Percentiles rank a stretch among this genome's conserved stretches.
These are phyloP conservation scores for Aspergillus versicolor DNA, from an alignment of 2,329 filamentous ascomycete genomes.

Conservation along the genomic window DNA sequence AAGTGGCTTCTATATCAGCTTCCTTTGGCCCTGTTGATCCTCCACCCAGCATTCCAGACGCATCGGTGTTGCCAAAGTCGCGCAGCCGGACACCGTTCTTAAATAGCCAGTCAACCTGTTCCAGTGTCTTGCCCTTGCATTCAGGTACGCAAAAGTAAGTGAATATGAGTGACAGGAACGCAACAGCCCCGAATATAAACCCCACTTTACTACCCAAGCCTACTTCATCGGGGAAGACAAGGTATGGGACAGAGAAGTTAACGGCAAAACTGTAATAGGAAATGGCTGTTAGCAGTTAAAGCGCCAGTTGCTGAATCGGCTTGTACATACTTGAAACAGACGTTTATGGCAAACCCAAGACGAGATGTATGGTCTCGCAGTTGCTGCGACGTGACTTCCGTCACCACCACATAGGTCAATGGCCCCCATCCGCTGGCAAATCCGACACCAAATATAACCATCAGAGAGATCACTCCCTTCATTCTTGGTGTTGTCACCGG, in stretches of 20 bases:
- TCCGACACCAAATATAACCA: constrained; percentile 14
- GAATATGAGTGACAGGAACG: constrained; percentile 22
- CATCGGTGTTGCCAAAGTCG: constrained; percentile 3
- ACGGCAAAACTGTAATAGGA: constrained; percentile 22
- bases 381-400: constrained; percentile 18
- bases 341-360: constrained; percentile 8
- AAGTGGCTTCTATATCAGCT: background rate
- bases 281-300: background rate
- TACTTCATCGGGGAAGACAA: constrained; percentile 38
- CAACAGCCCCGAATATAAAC: constrained; percentile 4
- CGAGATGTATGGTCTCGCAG: constrained; percentile 13
- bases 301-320: too few relatives aligned
- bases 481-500: background rate
- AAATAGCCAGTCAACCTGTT: constrained; percentile 10
- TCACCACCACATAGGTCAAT: constrained; percentile 20
- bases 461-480: constrained; percentile 15
- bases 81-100: background rate
- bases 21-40: background rate
- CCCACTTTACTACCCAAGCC: constrained; percentile 31
- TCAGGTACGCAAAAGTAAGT: constrained; percentile 22
- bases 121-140: constrained; percentile 15
- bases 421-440: constrained; percentile 20
- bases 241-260: constrained; percentile 39
- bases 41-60: background rate
- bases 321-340: constrained; percentile 3